Conservation (phyloP, 179 eudicot species). For the Silene noctiflora region DNA sequence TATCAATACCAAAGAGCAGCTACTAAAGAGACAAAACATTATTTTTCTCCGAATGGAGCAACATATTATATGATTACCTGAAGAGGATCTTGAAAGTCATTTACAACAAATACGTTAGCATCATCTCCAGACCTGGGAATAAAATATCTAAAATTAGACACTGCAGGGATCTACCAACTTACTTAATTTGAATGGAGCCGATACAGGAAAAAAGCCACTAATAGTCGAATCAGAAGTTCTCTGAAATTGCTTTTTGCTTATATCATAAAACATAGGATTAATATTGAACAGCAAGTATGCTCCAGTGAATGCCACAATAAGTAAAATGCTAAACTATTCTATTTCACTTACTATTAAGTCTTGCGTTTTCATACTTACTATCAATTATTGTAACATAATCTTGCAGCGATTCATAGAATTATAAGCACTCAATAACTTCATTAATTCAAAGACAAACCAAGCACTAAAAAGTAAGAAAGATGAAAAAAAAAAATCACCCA, state of each 20-base stretch:
- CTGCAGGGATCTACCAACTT: not conserved
- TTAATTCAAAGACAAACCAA: not conserved
- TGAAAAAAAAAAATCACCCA: not conserved
- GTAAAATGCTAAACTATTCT: not conserved
- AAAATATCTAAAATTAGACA: conserved; percentile 9
- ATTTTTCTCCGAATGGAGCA: not conserved
- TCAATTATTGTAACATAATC: not conserved
- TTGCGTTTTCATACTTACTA: not conserved
- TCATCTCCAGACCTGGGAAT: conserved; percentile 83
- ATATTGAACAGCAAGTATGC: not conserved
- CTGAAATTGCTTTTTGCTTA: not conserved
- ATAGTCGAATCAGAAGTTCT: not conserved
- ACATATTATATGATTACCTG: conserved; percentile 46
- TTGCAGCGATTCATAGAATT: not conserved
- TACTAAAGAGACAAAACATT: not conserved
- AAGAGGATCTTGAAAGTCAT: conserved; percentile 84
- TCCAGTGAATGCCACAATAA: not conserved
- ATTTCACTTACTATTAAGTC: not conserved
- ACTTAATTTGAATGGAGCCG: not conserved
- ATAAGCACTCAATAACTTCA: not conserved
- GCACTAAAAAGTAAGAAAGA: not conserved
- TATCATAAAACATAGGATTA: not conserved
- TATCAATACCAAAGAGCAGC: not conserved
- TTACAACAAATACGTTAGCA: conserved; percentile 82
- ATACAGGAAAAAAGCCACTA: not conserved